These are phyloP conservation scores for Paramyrothecium roridum DNA, from an alignment of 2,329 filamentous ascomycete genomes.

Conservation along the genomic window DNA sequence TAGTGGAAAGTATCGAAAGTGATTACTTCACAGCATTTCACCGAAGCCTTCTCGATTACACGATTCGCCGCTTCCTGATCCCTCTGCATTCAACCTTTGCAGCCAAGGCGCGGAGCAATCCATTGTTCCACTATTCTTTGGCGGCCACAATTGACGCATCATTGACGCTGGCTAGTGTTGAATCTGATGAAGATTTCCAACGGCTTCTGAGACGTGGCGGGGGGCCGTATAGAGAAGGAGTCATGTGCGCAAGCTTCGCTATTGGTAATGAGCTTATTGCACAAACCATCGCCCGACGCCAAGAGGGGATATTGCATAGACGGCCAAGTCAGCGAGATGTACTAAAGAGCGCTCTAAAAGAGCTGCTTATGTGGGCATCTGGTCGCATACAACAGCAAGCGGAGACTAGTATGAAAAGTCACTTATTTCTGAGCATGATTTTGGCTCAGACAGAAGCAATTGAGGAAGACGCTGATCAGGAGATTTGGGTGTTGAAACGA, in stretches of 20 bases:
- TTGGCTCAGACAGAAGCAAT: conserved; percentile 34
- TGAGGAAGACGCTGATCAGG: no score
- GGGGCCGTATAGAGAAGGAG: conserved; percentile 37
- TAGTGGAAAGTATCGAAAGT: conserved; percentile 4
- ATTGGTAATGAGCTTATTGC: conserved; percentile 34
- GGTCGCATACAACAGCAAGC: conserved; percentile 30
- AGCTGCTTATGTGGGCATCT: conserved; percentile 20
- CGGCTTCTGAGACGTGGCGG: conserved; percentile 32
- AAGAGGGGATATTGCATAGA: conserved; percentile 23
- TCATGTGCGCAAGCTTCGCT: conserved; percentile 26
- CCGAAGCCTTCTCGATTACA: conserved; percentile 46
- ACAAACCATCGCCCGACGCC: conserved; percentile 21
- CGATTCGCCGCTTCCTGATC: conserved; percentile 52
- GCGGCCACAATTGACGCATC: conserved; percentile 41
- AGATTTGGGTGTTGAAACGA: no score
- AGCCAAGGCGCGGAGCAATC: conserved; percentile 35
- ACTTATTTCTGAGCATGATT: conserved; percentile 36
- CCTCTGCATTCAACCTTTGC: conserved; percentile 50
- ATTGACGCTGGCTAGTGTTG: no score
- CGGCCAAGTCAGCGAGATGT: conserved; percentile 20
- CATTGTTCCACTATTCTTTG: conserved; percentile 45
- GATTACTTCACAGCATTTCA: conserved; percentile 30
- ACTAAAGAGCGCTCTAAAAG: conserved; percentile 25
- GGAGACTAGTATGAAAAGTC: conserved; percentile 42
- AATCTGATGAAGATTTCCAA: conserved; percentile 31